Percentiles rank a stretch among this genome's conserved stretches.
phyloP scores from a whole-genome alignment of 2,329 filamentous ascomycete genomes.

The Epichloe gansuensis region DNA sequence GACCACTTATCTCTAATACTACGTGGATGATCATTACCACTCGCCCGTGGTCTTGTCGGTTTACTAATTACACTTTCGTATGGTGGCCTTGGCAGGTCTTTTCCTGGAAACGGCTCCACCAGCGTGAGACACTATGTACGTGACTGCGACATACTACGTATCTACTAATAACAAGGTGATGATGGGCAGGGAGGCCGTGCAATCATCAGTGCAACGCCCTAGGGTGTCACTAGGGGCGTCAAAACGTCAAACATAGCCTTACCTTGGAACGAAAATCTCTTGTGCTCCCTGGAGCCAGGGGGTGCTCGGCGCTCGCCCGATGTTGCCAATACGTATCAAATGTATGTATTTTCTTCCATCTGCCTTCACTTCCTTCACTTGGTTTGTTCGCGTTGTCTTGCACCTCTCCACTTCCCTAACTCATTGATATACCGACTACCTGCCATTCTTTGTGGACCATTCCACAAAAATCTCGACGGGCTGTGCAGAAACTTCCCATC shows the following conservation, averaged over 20 bases:
- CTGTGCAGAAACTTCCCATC: not conserved
- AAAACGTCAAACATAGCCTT: not conserved
- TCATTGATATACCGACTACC: not conserved
- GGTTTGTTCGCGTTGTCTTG: not conserved
- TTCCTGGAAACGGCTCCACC: not conserved
- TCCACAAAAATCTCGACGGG: not conserved
- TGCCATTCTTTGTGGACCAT: constrained; percentile 2
- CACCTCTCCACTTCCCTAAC: not conserved
- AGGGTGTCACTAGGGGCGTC: not conserved
- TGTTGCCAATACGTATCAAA: not conserved
- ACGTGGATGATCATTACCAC: not conserved
- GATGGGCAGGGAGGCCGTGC: not conserved
- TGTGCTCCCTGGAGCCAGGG: not conserved
- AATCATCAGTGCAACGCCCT: not conserved
- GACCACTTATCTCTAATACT: not conserved
- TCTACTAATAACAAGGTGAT: not conserved
- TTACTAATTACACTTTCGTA: not conserved
- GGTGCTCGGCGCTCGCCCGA: not conserved
- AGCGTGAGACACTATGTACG: not conserved
- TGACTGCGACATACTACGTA: not conserved
- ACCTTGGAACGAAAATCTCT: not conserved
- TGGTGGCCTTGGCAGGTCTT: not conserved
- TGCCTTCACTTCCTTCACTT: not conserved
- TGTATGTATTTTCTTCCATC: no score
- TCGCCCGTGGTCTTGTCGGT: not conserved